Percentiles rank a stretch among this genome's conserved stretches.
These are phyloP conservation scores for Hypsizygus marmoreus DNA, from an alignment of 768 basidiomycete species.

Conservation along the genomic window DNA sequence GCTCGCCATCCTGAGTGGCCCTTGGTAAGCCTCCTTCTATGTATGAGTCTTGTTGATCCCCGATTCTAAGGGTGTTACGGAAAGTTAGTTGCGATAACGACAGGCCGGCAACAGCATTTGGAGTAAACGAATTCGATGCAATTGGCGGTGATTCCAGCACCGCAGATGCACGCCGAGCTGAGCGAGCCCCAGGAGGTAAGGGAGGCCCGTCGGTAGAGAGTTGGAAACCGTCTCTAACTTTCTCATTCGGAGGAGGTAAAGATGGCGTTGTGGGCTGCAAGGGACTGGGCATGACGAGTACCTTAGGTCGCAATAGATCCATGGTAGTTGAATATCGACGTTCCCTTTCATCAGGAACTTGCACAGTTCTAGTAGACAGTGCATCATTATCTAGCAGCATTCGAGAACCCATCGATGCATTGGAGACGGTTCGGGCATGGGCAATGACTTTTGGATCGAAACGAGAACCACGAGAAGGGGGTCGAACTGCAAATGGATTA, in stretches of 20 bases:
- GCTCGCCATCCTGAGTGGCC: slow-evolving; percentile 79
- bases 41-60: slow-evolving; percentile 64
- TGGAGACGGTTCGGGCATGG: slow-evolving; percentile 63
- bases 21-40: slow-evolving; percentile 64
- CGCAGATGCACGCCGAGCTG: slow-evolving; percentile 50
- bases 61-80: slow-evolving; percentile 75
- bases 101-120: slow-evolving; percentile 74
- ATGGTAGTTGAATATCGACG: slow-evolving; percentile 72
- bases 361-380: slow-evolving; percentile 42
- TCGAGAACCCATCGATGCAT: slow-evolving; percentile 66
- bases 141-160: slow-evolving; percentile 37
- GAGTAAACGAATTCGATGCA: slow-evolving; percentile 71
- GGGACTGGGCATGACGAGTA: slow-evolving; percentile 94
- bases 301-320: slow-evolving; percentile 83
- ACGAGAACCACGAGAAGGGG: slow-evolving; percentile 65
- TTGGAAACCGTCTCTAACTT: slow-evolving; percentile 60
- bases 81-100: slow-evolving; percentile 84
- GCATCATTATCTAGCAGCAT: slow-evolving; percentile 60
- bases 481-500: slow-evolving; percentile 71
- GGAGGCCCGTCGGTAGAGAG: slow-evolving; percentile 72
- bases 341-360: slow-evolving; percentile 40
- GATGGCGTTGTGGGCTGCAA: slow-evolving; percentile 53
- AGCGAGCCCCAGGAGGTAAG: slow-evolving; percentile 71
- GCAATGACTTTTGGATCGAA: slow-evolving; percentile 77
- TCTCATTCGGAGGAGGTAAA: slow-evolving; percentile 33